Percentiles rank a stretch among this genome's conserved stretches.
Conservation (phyloP, 257 asterid genomes). For the Solanum appendiculatum region DNA sequence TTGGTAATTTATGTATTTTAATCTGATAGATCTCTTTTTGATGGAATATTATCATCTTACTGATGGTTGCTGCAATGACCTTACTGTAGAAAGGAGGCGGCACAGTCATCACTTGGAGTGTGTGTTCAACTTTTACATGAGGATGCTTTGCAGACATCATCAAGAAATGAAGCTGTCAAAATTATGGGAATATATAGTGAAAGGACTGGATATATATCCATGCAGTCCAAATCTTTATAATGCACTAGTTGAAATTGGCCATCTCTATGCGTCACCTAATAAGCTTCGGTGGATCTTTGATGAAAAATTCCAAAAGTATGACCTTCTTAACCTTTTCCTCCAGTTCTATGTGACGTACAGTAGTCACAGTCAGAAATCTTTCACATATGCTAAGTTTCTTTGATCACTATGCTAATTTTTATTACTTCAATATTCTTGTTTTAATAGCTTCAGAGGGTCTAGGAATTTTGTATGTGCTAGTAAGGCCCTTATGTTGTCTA, state of each 20-base stretch:
- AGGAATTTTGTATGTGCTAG: not conserved
- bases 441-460: not conserved
- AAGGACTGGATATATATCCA: constrained; percentile 78
- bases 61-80: not conserved
- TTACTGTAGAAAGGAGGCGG: constrained; percentile 69
- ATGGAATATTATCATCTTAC: not conserved
- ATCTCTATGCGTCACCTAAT: constrained; percentile 65
- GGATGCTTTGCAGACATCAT: constrained; percentile 47
- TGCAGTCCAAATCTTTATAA: constrained; percentile 45
- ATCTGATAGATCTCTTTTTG: not conserved
- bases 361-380: not conserved
- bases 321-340: not conserved
- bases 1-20: not conserved
- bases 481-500: not conserved
- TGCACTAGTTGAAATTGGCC: constrained; percentile 55
- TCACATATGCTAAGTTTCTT: not conserved
- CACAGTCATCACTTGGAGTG: constrained; percentile 62
- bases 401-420: not conserved
- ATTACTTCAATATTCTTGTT: not conserved
- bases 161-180: constrained; percentile 40
- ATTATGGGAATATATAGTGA: constrained; percentile 57
- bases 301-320: constrained; percentile 54
- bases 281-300: constrained; percentile 75
- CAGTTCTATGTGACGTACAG: not conserved
- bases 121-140: constrained; percentile 60